Evolutionary conservation across 148 eudicot genomes (phyloP).

Genomic region (Rhododendron henanense): DNA sequence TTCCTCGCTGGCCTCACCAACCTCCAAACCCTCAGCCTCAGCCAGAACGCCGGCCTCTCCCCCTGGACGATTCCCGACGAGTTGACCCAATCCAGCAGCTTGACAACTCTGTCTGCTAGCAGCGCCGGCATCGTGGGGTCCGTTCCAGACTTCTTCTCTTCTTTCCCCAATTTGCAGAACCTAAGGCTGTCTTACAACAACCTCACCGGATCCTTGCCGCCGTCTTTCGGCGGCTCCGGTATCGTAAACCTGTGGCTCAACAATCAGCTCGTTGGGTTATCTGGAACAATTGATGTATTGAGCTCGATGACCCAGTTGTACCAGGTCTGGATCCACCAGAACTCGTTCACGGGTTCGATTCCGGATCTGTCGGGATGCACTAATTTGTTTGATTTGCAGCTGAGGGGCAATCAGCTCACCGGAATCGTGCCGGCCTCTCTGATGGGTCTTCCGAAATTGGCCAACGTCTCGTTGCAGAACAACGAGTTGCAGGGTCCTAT

Average conservation of each 20-base stretch:
- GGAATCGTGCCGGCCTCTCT: slow-evolving; percentile 39
- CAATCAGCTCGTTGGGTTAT: slow-evolving; percentile 33
- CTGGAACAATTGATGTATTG: slow-evolving; percentile 49
- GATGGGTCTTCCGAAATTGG: slow-evolving; percentile 30
- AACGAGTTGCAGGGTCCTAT: slow-evolving; percentile 57
- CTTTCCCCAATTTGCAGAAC: slow-evolving; percentile 32
- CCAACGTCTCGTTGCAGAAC: slow-evolving; percentile 48
- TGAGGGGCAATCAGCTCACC: slow-evolving; percentile 48
- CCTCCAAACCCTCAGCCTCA: slow-evolving; percentile 36
- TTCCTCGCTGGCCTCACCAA: slow-evolving; percentile 46
- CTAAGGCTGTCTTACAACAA: slow-evolving; percentile 50
- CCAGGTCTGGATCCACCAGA: slow-evolving; percentile 59
- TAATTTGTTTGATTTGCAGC: slow-evolving; percentile 40
- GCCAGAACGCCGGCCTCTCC: slow-evolving; percentile 28
- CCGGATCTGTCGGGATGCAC: slow-evolving; percentile 48
- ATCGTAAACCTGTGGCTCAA: slow-evolving; percentile 52
- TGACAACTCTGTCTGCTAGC: slow-evolving; percentile 35
- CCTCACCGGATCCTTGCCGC: slow-evolving; percentile 47
- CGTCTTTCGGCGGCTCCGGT: slow-evolving; percentile 25
- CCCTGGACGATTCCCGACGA: slow-evolving; percentile 49
- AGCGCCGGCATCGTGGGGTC: slow-evolving; percentile 31
- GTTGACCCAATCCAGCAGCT: slow-evolving; percentile 26
- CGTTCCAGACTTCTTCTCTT: slow-evolving; percentile 54
- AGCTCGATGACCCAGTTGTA: slow-evolving; percentile 38
- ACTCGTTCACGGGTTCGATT: slow-evolving; percentile 50